phyloP scores from a whole-genome alignment of 2,329 filamentous ascomycete genomes.

The Fusarium tricinctum region DNA sequence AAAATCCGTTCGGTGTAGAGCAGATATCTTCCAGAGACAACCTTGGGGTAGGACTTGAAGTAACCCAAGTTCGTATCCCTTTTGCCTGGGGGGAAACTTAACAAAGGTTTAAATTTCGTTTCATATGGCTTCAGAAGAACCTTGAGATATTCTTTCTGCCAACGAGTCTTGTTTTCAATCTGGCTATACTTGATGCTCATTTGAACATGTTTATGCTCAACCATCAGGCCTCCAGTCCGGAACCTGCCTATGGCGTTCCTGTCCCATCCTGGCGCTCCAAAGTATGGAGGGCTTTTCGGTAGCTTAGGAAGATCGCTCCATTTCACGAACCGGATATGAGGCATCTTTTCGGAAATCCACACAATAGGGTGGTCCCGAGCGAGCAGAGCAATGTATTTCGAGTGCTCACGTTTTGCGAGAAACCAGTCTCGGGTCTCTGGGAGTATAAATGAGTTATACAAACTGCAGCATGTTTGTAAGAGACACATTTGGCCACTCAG shows the following conservation, averaged over 20 bases:
- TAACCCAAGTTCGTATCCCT: neutral
- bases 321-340: neutral
- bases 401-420: fast-evolving
- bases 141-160: slow-evolving; percentile 1
- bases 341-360: neutral
- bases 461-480: neutral
- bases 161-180: neutral
- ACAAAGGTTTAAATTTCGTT: neutral
- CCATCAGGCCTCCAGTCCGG: neutral
- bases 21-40: slow-evolving; percentile 16
- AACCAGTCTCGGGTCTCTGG: too few relatives aligned
- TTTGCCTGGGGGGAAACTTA: fast-evolving
- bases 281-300: neutral
- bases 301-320: neutral
- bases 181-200: slow-evolving; percentile 15
- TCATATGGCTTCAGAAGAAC: slow-evolving; percentile 1
- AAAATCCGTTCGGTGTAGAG: slow-evolving; percentile 6
- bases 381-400: neutral
- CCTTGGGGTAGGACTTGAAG: slow-evolving; percentile 1
- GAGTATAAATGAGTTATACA: neutral
- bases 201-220: slow-evolving; percentile 9
- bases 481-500: slow-evolving; percentile 3
- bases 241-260: fast-evolving
- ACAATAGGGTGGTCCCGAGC: neutral
- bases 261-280: neutral